Evolutionary conservation across 148 eudicot species (phyloP).

Genomic region (Tetragonia tetragonoides): DNA sequence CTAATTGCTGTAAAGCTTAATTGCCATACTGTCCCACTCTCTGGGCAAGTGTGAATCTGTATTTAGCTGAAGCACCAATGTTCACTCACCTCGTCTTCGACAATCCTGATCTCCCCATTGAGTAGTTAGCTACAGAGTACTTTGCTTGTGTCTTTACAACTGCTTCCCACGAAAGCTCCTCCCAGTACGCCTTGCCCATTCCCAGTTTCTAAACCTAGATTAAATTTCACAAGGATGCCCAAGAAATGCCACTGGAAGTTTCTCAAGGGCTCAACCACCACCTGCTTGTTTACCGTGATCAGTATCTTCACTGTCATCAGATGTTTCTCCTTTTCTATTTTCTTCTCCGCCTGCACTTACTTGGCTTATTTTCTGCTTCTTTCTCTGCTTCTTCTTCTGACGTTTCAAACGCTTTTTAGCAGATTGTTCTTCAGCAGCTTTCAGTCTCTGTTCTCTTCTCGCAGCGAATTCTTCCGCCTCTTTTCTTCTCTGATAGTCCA

Average conservation of each 20-base stretch:
- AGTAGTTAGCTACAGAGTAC: neutral
- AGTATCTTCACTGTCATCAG: slow-evolving; percentile 48
- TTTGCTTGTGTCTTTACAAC: neutral
- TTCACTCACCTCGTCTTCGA: neutral
- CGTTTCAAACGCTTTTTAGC: slow-evolving; percentile 92
- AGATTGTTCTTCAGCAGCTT: slow-evolving; percentile 85
- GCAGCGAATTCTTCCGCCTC: slow-evolving; percentile 68
- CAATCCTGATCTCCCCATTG: neutral
- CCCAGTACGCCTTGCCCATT: neutral
- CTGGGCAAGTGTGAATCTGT: neutral
- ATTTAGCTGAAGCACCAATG: neutral
- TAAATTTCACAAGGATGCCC: neutral
- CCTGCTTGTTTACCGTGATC: slow-evolving; percentile 38
- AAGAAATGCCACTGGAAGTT: neutral
- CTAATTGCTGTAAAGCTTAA: no score
- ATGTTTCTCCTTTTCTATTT: slow-evolving; percentile 37
- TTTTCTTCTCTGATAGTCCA: slow-evolving; percentile 71
- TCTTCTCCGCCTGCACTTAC: slow-evolving; percentile 38
- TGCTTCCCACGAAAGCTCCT: neutral
- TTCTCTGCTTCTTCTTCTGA: slow-evolving; percentile 76
- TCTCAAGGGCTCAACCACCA: neutral
- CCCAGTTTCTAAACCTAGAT: neutral
- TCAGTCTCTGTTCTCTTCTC: slow-evolving; percentile 78
- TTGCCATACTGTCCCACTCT: neutral
- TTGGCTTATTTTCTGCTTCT: slow-evolving; percentile 61